Evolutionary conservation across 345 rosid genomes (phyloP).

Genomic region (Nephelium lappaceum): DNA sequence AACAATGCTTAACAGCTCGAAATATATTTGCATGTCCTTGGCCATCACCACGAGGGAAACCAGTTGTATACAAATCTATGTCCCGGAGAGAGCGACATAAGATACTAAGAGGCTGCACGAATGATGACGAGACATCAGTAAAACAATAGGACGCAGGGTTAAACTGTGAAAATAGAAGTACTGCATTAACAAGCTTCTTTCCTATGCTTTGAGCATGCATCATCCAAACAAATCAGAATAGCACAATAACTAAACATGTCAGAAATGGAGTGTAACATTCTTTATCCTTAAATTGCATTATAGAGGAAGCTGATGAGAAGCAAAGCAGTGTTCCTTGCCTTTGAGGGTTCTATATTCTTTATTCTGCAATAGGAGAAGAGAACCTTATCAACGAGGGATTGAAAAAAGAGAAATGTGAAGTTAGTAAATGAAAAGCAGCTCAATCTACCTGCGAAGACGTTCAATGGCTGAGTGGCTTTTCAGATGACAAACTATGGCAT

Average conservation of each 20-base stretch:
- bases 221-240: neutral
- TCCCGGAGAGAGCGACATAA: conserved; percentile 81
- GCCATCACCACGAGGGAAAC: conserved; percentile 85
- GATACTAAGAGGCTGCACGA: conserved; percentile 90
- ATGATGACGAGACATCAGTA: conserved; percentile 14
- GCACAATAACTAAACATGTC: neutral
- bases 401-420: conserved; percentile 4
- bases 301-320: neutral
- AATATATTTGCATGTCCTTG: conserved; percentile 86
- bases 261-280: neutral
- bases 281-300: neutral
- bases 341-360: conserved; percentile 75
- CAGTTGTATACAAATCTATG: conserved; percentile 76
- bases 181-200: neutral
- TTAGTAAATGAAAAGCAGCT: neutral
- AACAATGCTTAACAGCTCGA: conserved; percentile 88
- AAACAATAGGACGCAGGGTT: conserved; percentile 4
- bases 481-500: conserved; percentile 48
- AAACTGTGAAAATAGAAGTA: neutral
- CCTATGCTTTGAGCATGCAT: neutral
- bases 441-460: conserved; percentile 77
- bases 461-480: conserved; percentile 78
- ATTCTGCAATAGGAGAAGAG: conserved; percentile 59
- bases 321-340: conserved; percentile 46
- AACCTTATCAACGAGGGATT: conserved; percentile 11